A percentile compares a stretch with the other conserved stretches of the same genome.
phyloP scores from a whole-genome alignment of 208 protist species.

The Trypanosoma grayi region DNA sequence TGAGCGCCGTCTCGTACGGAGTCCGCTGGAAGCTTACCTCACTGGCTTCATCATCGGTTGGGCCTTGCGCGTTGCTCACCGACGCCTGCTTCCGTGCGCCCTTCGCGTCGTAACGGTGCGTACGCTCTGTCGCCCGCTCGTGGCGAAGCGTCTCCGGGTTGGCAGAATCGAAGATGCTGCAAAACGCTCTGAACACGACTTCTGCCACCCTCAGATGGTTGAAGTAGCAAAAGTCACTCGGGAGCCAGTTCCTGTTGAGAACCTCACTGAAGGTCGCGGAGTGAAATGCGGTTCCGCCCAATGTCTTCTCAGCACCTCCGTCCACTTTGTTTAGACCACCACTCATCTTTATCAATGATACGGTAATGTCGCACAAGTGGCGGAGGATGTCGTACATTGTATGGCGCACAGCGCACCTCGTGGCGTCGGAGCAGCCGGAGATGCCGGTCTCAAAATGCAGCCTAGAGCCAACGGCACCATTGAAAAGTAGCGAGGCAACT shows the following conservation, averaged over 20 bases:
- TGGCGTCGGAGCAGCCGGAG: constrained; percentile 23
- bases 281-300: neutral
- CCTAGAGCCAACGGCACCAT: constrained; percentile 9
- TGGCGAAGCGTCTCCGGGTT: constrained; percentile 8
- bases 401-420: constrained; percentile 17
- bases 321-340: neutral
- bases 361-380: constrained; percentile 10
- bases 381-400: constrained; percentile 33
- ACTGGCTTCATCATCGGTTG: constrained; percentile 20
- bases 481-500: constrained; percentile 32
- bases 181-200: constrained; percentile 48
- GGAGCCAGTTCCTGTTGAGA: constrained; percentile 54
- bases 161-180: constrained; percentile 46
- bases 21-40: constrained; percentile 25
- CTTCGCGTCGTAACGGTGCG: constrained; percentile 16
- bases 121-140: constrained; percentile 19
- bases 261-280: constrained; percentile 50
- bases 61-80: neutral
- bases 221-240: constrained; percentile 61
- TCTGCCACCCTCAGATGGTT: constrained; percentile 36
- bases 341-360: constrained; percentile 1
- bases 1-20: constrained; percentile 25
- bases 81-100: neutral
- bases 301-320: neutral
- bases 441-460: constrained; percentile 26